Conservation (phyloP, 2,329 filamentous ascomycete genomes). For the Phaeoacremonium minimum region DNA sequence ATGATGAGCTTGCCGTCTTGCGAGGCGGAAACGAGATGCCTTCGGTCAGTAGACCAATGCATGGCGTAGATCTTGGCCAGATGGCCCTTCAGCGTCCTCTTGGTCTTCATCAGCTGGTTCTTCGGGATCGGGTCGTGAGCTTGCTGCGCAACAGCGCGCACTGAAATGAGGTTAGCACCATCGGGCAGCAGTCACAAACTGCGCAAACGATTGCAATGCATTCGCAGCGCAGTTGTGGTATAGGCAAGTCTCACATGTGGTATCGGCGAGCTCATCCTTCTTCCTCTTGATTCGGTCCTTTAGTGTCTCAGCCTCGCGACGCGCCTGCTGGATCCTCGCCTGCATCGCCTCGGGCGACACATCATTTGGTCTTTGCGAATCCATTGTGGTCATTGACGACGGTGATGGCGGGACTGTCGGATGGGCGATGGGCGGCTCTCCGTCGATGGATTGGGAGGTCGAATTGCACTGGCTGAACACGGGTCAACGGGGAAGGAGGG, state of each 20-base stretch:
- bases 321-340: slow-evolving; percentile 84
- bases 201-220: slow-evolving; percentile 2
- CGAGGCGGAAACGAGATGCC: slow-evolving; percentile 94
- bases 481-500: background rate
- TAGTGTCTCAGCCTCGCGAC: slow-evolving; percentile 94
- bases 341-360: slow-evolving; percentile 79
- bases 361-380: slow-evolving; percentile 54
- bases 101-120: slow-evolving; percentile 93
- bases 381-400: slow-evolving; percentile 41
- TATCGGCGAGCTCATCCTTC: slow-evolving; percentile 99
- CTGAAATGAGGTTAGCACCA: slow-evolving; percentile 44
- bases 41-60: slow-evolving; percentile 99
- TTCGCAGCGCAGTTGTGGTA: slow-evolving; percentile 7
- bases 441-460: background rate
- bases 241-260: slow-evolving; percentile 71
- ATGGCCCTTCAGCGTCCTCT: slow-evolving; percentile 95
- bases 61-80: slow-evolving; percentile 99
- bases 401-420: background rate
- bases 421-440: background rate
- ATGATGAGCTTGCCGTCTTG: slow-evolving; percentile 99
- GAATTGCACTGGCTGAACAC: background rate
- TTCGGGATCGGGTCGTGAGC: slow-evolving; percentile 88
- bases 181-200: slow-evolving; percentile 5
- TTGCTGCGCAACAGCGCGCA: slow-evolving; percentile 87
- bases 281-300: slow-evolving; percentile 99